Evolutionary conservation across 495 filamentous ascomycete genomes (phyloP).

Genomic region (Bombardia bombarda): DNA sequence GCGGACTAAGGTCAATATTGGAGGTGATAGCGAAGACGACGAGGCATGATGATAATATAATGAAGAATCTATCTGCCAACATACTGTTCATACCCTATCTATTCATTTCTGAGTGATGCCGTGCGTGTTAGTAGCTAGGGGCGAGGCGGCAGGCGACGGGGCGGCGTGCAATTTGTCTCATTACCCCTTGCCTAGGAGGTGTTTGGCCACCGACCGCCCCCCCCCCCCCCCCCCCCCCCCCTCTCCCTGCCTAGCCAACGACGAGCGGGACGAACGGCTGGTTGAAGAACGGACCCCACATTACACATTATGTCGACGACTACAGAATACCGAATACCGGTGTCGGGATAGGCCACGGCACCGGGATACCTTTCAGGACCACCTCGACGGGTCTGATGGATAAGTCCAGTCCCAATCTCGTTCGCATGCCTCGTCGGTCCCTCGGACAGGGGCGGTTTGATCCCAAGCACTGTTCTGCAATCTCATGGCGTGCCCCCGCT

Average conservation of each 20-base stretch:
- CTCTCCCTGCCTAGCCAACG: no score
- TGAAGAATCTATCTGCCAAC: conserved; percentile 14
- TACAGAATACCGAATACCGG: conserved; percentile 8
- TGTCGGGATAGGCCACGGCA: no score
- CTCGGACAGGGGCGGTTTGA: no score
- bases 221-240: conserved; percentile 5
- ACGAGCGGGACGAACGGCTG: no score
- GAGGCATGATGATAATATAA: conserved; percentile 14
- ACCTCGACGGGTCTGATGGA: conserved; percentile 11
- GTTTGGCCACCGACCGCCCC: no score
- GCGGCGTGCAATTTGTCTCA: conserved; percentile 12
- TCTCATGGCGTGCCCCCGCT: no score
- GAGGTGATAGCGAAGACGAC: conserved; percentile 59
- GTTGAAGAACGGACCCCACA: conserved; percentile 10
- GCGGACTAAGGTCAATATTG: conserved; percentile 83
- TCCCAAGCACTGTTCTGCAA: no score
- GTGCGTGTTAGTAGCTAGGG: no score
- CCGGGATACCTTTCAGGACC: no score
- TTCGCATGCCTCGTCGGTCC: conserved; percentile 18
- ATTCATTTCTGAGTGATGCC: no score
- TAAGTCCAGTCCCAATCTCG: conserved; percentile 17
- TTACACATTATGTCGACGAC: conserved; percentile 7
- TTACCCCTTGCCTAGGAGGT: conserved; percentile 16
- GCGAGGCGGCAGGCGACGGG: conserved; percentile 13
- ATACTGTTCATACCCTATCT: no score